phyloP scores from a whole-genome alignment of 805 yeast species.

The Tetrapisispora namnaoensis region DNA sequence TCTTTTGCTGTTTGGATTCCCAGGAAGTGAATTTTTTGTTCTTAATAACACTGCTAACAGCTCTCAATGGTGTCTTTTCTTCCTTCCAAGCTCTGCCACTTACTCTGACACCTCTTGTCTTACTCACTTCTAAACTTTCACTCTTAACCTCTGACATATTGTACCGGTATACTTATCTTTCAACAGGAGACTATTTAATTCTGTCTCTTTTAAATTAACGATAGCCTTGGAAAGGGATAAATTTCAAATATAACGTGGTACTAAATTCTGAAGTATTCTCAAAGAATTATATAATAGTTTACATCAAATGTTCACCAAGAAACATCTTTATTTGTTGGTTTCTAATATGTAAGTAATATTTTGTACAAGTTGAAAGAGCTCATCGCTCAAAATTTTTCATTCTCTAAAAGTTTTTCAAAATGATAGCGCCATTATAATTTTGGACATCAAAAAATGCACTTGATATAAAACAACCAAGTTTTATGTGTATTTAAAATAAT shows the following conservation, averaged over 20 bases:
- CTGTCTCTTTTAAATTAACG: too few species aligned
- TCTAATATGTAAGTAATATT: too few species aligned
- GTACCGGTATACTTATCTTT: too few species aligned
- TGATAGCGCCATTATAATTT: not conserved
- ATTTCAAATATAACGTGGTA: too few species aligned
- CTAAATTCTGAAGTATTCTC: too few species aligned
- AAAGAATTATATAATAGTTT: too few species aligned
- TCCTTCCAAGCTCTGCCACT: slow-evolving; percentile 69
- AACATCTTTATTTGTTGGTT: too few species aligned
- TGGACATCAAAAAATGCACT: not conserved
- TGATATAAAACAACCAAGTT: not conserved
- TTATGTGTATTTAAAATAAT: not conserved
- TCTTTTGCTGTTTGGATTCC: slow-evolving; percentile 57
- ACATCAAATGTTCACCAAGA: too few species aligned
- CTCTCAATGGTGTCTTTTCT: slow-evolving; percentile 57
- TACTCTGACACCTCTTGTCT: slow-evolving; percentile 39
- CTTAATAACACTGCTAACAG: slow-evolving; percentile 48
- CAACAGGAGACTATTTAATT: too few species aligned
- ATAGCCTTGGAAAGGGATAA: too few species aligned
- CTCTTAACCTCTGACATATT: not conserved
- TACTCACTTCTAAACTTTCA: slow-evolving; percentile 1
- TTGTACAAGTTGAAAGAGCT: not conserved
- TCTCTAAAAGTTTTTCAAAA: not conserved
- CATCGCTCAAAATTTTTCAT: slow-evolving; percentile 1
- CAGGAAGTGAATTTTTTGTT: slow-evolving; percentile 40